Percentiles rank a stretch among this genome's conserved stretches.
Evolutionary conservation across 2,329 filamentous ascomycete species (phyloP).

Genomic region (Ophiobolus disseminans): DNA sequence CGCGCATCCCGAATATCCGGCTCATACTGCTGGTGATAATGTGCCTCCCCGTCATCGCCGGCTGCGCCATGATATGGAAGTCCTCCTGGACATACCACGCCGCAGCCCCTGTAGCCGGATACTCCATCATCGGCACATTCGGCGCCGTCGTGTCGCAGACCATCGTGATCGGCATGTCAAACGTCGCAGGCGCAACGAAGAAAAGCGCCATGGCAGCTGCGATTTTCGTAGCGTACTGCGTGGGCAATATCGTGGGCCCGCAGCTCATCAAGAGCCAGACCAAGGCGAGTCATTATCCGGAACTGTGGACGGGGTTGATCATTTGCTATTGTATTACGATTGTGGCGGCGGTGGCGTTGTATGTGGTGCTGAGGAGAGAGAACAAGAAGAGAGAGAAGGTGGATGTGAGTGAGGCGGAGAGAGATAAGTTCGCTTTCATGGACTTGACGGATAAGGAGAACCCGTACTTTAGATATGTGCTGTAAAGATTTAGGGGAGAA

Average conservation of each 20-base stretch:
- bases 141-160: slow-evolving; percentile 72
- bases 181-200: slow-evolving; percentile 78
- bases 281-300: slow-evolving; percentile 71
- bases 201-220: slow-evolving; percentile 78
- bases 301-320: slow-evolving; percentile 73
- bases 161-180: slow-evolving; percentile 66
- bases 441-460: slow-evolving; percentile 66
- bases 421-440: slow-evolving; percentile 56
- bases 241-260: slow-evolving; percentile 78
- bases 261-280: slow-evolving; percentile 73
- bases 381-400: slow-evolving; percentile 59
- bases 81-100: slow-evolving; percentile 68
- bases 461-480: slow-evolving; percentile 63
- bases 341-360: slow-evolving; percentile 61
- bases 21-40: slow-evolving; percentile 69
- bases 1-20: slow-evolving; percentile 67
- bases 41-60: slow-evolving; percentile 76
- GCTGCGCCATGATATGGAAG: slow-evolving; percentile 78
- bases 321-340: slow-evolving; percentile 74
- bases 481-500: slow-evolving; percentile 25
- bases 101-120: slow-evolving; percentile 71
- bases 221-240: slow-evolving; percentile 77
- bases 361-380: slow-evolving; percentile 61
- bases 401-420: slow-evolving; percentile 64
- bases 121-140: slow-evolving; percentile 76